Percentiles rank a stretch among this genome's conserved stretches.
Conservation (phyloP, 352 stramenopile genomes). For the Pythium insidiosum region DNA sequence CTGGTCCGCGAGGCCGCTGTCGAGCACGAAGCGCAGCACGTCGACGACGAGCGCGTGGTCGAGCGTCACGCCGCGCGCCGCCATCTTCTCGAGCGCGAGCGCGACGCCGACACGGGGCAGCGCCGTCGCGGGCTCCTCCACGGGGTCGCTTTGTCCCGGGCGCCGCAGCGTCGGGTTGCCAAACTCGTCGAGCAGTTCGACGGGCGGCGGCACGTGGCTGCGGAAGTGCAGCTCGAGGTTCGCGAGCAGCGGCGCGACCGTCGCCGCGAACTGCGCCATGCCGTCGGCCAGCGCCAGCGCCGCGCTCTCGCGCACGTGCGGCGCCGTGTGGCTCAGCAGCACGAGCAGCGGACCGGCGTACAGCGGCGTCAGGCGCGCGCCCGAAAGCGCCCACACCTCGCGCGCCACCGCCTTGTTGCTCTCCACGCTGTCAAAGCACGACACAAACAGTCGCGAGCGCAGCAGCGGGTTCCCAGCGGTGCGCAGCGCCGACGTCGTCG, state of each 20-base stretch:
- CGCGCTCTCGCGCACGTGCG: slow-evolving; percentile 71
- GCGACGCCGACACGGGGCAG: slow-evolving; percentile 66
- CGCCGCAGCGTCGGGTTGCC: slow-evolving; percentile 64
- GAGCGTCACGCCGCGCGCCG: slow-evolving; percentile 27
- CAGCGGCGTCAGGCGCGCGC: slow-evolving; percentile 36
- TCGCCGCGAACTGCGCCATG: slow-evolving; percentile 75
- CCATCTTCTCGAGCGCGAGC: slow-evolving; percentile 70
- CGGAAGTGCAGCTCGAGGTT: slow-evolving; percentile 65
- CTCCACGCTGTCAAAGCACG: slow-evolving; percentile 55
- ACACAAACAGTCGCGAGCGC: slow-evolving; percentile 50
- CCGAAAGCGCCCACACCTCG: slow-evolving; percentile 50
- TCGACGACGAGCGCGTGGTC: slow-evolving; percentile 52
- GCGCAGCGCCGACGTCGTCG: too few species aligned
- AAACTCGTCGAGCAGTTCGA: slow-evolving; percentile 59
- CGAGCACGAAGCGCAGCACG: slow-evolving; percentile 75
- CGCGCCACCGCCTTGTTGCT: slow-evolving; percentile 52
- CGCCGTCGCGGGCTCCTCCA: slow-evolving; percentile 50
- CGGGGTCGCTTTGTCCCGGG: slow-evolving; percentile 32
- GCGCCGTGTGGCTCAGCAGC: slow-evolving; percentile 67
- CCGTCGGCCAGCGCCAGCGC: slow-evolving; percentile 70
- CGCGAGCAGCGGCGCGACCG: slow-evolving; percentile 54
- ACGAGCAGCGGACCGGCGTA: slow-evolving; percentile 58
- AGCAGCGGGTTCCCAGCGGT: slow-evolving; percentile 25
- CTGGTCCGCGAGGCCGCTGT: slow-evolving; percentile 62
- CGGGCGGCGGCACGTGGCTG: slow-evolving; percentile 37